Conservation (phyloP, 352 stramenopile species). For the Phytophthora pisi region DNA sequence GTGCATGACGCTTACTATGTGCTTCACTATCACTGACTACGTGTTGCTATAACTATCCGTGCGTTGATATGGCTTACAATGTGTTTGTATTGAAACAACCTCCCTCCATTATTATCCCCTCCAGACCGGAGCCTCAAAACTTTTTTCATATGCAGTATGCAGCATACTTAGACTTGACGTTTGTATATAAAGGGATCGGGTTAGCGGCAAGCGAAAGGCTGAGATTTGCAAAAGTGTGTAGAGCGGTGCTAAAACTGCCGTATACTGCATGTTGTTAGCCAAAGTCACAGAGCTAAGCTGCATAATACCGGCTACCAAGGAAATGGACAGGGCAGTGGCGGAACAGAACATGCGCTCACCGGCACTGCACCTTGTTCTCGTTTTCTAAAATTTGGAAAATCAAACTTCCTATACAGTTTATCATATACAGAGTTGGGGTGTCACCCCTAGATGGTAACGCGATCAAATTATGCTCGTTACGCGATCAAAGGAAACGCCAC, state of each 20-base stretch:
- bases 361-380: neutral
- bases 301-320: neutral
- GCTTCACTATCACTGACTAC: too few species aligned
- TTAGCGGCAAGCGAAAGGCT: constrained; percentile 1
- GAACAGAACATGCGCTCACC: neutral
- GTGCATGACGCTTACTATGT: too few species aligned
- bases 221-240: constrained; percentile 1
- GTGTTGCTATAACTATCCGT: too few species aligned
- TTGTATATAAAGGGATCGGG: neutral
- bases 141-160: neutral
- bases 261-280: neutral
- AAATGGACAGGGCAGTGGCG: neutral
- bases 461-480: neutral
- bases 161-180: neutral
- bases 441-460: neutral
- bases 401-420: neutral
- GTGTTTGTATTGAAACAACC: too few species aligned
- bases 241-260: neutral
- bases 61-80: too few species aligned
- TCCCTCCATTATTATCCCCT: neutral
- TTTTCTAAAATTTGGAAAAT: constrained; percentile 3
- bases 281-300: neutral
- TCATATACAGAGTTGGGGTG: neutral
- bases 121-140: neutral
- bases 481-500: neutral